These are phyloP conservation scores for Tilletia walkeri DNA, from an alignment of 1,284 basidiomycete genomes.

Conservation along the genomic window DNA sequence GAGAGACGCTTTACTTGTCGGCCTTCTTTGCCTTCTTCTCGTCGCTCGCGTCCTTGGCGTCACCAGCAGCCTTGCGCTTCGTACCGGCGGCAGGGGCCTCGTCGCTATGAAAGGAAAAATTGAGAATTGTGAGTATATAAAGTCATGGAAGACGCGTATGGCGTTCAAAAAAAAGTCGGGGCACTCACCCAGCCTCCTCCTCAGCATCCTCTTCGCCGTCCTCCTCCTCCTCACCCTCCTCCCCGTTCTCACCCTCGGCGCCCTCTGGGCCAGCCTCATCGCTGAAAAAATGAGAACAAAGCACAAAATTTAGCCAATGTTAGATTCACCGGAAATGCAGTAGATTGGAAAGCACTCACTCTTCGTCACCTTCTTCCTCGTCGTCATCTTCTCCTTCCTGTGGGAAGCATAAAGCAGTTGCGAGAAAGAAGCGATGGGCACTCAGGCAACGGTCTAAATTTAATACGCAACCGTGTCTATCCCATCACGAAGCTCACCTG, in stretches of 20 bases:
- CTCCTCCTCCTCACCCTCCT: neutral
- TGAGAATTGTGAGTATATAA: neutral
- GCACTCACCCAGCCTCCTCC: neutral
- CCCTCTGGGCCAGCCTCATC: constrained; percentile 1
- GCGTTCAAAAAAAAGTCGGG: neutral
- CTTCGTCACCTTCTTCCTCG: constrained; percentile 4
- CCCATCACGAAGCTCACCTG: neutral
- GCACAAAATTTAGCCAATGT: neutral
- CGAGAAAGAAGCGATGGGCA: neutral
- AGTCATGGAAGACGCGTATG: neutral
- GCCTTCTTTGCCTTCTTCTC: constrained; percentile 16
- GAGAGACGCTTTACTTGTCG: neutral
- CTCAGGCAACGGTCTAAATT: neutral
- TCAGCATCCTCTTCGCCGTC: neutral
- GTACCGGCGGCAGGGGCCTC: neutral
- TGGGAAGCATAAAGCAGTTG: neutral
- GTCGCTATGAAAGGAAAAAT: neutral
- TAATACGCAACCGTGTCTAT: neutral
- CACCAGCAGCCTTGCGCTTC: constrained; percentile 12
- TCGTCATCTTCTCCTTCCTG: constrained; percentile 14
- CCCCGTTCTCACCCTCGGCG: neutral
- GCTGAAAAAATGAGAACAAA: neutral
- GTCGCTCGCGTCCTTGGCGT: neutral
- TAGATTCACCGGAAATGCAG: too few species aligned
- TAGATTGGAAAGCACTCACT: neutral